phyloP scores from a whole-genome alignment of 2,329 filamentous ascomycete genomes.

The Amauroascus niger region DNA sequence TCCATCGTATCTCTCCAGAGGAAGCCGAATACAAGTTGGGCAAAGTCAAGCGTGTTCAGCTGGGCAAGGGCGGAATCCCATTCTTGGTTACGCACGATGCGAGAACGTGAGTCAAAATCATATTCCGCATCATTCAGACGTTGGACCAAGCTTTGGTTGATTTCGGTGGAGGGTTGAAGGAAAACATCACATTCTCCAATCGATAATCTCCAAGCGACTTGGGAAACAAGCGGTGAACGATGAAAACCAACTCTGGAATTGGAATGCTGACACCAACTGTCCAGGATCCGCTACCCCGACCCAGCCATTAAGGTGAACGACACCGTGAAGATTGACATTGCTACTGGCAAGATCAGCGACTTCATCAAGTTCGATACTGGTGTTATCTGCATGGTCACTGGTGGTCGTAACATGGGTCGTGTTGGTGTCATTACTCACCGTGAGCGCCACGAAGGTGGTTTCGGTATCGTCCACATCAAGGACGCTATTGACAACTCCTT shows the following conservation, averaged over 20 bases:
- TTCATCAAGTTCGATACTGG: constrained; percentile 99
- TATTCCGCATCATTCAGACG: constrained; percentile 96
- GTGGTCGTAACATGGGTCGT: constrained; percentile 99
- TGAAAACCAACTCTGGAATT: constrained; percentile 5
- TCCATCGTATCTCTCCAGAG: constrained; percentile 97
- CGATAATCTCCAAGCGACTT: constrained; percentile 20
- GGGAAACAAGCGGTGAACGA: constrained; percentile 6
- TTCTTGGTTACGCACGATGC: constrained; percentile 99
- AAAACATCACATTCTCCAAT: constrained; percentile 19
- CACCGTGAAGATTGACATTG: constrained; percentile 97
- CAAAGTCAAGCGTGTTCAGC: constrained; percentile 99
- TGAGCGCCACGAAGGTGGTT: constrained; percentile 99
- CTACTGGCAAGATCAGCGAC: constrained; percentile 95
- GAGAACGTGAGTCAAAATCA: constrained; percentile 81
- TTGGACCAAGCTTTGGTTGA: constrained; percentile 98
- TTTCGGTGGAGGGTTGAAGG: constrained; percentile 22
- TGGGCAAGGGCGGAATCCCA: constrained; percentile 99
- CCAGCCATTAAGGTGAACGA: constrained; percentile 99
- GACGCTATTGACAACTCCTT: constrained; percentile 99
- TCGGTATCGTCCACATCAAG: constrained; percentile 99
- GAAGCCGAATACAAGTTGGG: constrained; percentile 99
- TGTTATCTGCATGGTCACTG: constrained; percentile 95
- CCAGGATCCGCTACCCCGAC: constrained; percentile 98
- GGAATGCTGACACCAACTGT: constrained; percentile 30
- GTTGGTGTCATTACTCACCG: constrained; percentile 99